Conservation (phyloP, 495 filamentous ascomycete genomes). For the Penicillium nucicola region DNA sequence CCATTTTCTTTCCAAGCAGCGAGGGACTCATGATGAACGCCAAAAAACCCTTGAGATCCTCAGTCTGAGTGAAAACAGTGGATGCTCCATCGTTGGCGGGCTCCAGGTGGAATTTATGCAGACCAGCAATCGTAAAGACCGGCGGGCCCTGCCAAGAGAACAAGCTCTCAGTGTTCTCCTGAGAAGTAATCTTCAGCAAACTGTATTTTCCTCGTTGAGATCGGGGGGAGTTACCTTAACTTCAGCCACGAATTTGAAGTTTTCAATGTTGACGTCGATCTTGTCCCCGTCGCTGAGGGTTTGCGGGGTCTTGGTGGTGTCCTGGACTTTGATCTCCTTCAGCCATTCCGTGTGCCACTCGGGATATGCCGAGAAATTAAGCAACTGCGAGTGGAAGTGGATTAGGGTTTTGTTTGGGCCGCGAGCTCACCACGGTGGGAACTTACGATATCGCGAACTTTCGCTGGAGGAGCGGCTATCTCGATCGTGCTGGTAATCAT, state of each 20-base stretch:
- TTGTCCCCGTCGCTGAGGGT: conserved; percentile 18
- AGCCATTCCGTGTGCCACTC: conserved; percentile 30
- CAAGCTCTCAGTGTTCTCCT: conserved; percentile 22
- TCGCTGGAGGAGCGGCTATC: conserved; percentile 24
- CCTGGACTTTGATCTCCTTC: conserved; percentile 15
- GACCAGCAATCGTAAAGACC: conserved; percentile 23
- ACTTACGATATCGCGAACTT: conserved; percentile 29
- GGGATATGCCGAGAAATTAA: conserved; percentile 22
- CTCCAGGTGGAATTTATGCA: conserved; percentile 23
- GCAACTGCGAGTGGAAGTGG: conserved; percentile 10
- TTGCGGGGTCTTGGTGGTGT: conserved; percentile 11
- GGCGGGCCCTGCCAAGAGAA: conserved; percentile 30
- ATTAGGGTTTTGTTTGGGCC: background rate
- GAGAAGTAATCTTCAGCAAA: background rate
- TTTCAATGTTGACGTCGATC: conserved; percentile 22
- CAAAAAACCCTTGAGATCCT: conserved; percentile 21
- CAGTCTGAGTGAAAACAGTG: conserved; percentile 24
- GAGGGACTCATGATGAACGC: conserved; percentile 22
- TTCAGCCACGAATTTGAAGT: conserved; percentile 24
- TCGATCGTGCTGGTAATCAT: conserved; percentile 20
- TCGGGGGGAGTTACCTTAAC: conserved; percentile 9
- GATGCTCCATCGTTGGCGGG: conserved; percentile 22
- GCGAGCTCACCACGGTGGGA: too few relatives aligned
- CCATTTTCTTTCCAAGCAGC: conserved; percentile 21
- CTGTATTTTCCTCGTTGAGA: background rate